A percentile compares a stretch with the other conserved stretches of the same genome.
Conservation (phyloP, 306 rosid genomes). For the Vigna nakashimae region DNA sequence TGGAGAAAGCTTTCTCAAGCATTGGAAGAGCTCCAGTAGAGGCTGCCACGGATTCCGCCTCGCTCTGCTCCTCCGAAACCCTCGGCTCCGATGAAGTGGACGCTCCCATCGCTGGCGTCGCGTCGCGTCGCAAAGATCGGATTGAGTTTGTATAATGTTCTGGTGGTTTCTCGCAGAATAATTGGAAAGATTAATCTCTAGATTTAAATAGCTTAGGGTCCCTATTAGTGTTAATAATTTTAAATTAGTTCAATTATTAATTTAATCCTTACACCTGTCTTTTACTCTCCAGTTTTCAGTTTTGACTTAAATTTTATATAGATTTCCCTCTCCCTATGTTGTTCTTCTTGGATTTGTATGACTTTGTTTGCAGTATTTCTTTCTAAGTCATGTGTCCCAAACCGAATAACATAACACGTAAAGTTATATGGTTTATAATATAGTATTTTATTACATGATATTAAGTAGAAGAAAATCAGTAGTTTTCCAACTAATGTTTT, state of each 20-base stretch:
- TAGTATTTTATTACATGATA: no score
- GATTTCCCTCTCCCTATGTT: no score
- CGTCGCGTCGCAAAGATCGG: slow-evolving; percentile 3
- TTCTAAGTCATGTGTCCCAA: no score
- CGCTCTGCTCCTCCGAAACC: slow-evolving; percentile 64
- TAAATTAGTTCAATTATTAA: not conserved
- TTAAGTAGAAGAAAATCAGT: no score
- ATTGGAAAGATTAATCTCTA: not conserved
- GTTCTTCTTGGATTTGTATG: no score
- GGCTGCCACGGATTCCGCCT: slow-evolving; percentile 68
- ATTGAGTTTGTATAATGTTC: slow-evolving; percentile 16
- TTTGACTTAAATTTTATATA: not conserved
- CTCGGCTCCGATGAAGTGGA: slow-evolving; percentile 67
- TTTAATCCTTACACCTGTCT: not conserved
- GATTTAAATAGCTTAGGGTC: not conserved
- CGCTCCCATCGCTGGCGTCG: slow-evolving; percentile 68
- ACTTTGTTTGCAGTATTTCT: no score
- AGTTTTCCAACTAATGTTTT: no score
- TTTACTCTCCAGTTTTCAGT: not conserved
- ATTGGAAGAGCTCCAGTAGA: slow-evolving; percentile 83
- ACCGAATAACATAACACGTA: no score
- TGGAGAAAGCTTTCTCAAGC: slow-evolving; percentile 74
- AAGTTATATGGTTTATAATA: no score
- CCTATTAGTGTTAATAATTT: not conserved
- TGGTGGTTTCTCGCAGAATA: not conserved